Evolutionary conservation across 306 rosid species (phyloP).

Genomic region (Parietaria judaica): DNA sequence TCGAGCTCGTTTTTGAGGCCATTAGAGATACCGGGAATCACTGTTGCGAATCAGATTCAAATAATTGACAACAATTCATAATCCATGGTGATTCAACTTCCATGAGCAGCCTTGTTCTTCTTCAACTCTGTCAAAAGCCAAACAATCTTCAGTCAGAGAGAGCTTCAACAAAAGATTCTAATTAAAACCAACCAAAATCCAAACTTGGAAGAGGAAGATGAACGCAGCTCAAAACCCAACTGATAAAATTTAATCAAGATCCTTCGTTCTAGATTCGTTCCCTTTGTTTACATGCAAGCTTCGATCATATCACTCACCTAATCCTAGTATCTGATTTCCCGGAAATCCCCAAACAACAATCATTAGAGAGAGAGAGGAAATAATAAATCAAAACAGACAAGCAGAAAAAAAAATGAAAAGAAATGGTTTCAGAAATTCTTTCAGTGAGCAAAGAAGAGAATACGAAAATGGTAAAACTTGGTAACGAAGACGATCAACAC

Average conservation of each 20-base stretch:
- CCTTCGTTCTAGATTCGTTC: not conserved
- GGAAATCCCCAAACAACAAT: not conserved
- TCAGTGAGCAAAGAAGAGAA: too few relatives aligned
- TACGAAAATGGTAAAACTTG: constrained; percentile 9
- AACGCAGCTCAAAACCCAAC: constrained; percentile 16
- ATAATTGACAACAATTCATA: constrained; percentile 25
- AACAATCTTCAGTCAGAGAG: not conserved
- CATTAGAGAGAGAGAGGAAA: not conserved
- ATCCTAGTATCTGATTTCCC: constrained; percentile 11
- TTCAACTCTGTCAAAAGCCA: constrained; percentile 9
- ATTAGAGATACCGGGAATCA: constrained; percentile 29
- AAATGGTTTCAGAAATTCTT: not conserved
- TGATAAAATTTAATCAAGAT: constrained; percentile 14
- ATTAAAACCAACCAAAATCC: not conserved
- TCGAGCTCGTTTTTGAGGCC: constrained; percentile 61
- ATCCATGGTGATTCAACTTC: constrained; percentile 12
- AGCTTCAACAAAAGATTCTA: not conserved
- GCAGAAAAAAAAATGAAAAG: not conserved
- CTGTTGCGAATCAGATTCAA: constrained; percentile 31
- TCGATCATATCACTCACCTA: too few relatives aligned
- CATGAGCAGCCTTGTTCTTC: constrained; percentile 13
- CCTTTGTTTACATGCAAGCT: not conserved
- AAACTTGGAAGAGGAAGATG: constrained; percentile 17
- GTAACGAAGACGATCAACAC: constrained; percentile 23
- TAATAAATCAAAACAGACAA: not conserved